phyloP scores from a whole-genome alignment of 805 yeast species.

The Ascoidea tarda region DNA sequence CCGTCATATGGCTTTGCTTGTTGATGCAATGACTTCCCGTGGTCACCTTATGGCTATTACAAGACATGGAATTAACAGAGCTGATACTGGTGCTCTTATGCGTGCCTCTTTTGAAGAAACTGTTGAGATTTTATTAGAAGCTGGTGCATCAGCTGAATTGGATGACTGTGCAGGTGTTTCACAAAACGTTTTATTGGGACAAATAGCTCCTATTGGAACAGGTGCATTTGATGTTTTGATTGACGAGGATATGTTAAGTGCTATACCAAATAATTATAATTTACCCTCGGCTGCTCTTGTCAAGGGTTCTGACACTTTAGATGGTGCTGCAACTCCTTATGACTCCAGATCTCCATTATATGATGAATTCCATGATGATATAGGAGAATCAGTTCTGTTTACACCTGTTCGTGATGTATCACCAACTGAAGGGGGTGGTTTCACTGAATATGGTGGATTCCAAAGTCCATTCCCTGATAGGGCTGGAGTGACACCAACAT shows the following conservation, averaged over 20 bases:
- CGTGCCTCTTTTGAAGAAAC: conserved; percentile 99
- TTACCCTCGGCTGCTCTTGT: conserved; percentile 20
- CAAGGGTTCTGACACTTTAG: conserved; percentile 30
- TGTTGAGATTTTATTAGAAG: conserved; percentile 92
- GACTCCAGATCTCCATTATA: conserved; percentile 46
- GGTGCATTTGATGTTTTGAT: conserved; percentile 95
- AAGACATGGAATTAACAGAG: conserved; percentile 98
- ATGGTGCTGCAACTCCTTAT: conserved; percentile 89
- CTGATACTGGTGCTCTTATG: conserved; percentile 98
- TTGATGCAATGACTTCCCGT: conserved; percentile 96
- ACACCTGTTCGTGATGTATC: conserved; percentile 91
- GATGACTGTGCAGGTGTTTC: conserved; percentile 99
- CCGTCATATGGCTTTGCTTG: conserved; percentile 94
- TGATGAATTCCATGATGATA: conserved; percentile 48
- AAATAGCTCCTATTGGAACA: conserved; percentile 97
- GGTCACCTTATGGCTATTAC: conserved; percentile 98
- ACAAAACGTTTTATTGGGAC: conserved; percentile 94
- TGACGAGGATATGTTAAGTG: conserved; percentile 73
- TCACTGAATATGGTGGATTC: conserved; percentile 41
- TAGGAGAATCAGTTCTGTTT: conserved; percentile 66
- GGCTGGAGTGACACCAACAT: conserved; percentile 37
- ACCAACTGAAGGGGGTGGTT: conserved; percentile 62
- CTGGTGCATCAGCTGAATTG: conserved; percentile 95
- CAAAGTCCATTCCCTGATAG: conserved; percentile 37
- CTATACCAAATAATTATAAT: conserved; percentile 37